Evolutionary conservation across 176 grass and related monocot species (phyloP).

Genomic region (Carex scoparia): DNA sequence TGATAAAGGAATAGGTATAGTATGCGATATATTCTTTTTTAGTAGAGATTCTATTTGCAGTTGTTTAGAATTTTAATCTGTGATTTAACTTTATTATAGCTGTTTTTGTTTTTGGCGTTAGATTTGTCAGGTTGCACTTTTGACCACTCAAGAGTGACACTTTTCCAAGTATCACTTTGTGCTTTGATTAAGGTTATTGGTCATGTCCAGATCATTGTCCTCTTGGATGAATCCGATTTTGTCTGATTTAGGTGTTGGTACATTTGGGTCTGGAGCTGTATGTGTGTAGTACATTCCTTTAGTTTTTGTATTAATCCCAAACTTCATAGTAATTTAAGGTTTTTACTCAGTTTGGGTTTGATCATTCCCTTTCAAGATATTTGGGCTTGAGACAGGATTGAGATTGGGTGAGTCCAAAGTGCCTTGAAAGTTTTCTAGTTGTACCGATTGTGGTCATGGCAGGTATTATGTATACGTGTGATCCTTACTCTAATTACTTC

Average conservation of each 20-base stretch:
- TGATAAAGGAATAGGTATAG: not conserved
- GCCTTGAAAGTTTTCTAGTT: not conserved
- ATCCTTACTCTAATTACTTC: not conserved
- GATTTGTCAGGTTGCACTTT: not conserved
- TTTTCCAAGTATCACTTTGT: not conserved
- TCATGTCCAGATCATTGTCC: not conserved
- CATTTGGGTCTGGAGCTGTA: slow-evolving; percentile 5
- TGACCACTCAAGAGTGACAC: not conserved
- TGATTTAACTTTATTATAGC: not conserved
- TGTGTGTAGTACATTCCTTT: not conserved
- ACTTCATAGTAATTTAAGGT: not conserved
- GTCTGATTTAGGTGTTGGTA: not conserved
- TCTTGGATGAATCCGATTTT: not conserved
- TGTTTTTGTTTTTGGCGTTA: not conserved
- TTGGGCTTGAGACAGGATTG: not conserved
- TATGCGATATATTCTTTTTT: not conserved
- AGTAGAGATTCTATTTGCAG: not conserved
- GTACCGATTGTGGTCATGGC: not conserved
- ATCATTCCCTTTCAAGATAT: not conserved
- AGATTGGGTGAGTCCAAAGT: not conserved
- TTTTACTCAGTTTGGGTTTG: not conserved
- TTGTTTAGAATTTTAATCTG: not conserved
- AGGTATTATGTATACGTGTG: not conserved
- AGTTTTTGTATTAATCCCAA: not conserved
- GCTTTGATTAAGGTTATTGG: not conserved